Percentiles rank a stretch among this genome's conserved stretches.
phyloP scores from a whole-genome alignment of 192 early-diverging fungal genomes.

The Mortierella hygrophila region DNA sequence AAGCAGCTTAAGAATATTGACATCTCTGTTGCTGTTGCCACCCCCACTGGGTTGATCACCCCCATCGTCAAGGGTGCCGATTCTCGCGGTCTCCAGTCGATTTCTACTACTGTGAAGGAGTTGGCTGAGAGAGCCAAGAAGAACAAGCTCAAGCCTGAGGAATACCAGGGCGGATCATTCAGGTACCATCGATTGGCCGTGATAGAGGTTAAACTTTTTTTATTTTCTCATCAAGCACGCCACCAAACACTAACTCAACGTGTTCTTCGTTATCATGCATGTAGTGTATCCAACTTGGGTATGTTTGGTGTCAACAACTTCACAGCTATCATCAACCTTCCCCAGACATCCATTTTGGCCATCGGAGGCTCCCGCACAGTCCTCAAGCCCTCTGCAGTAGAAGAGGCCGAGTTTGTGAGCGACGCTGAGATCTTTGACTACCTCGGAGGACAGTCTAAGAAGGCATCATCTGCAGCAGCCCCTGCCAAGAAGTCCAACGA shows the following conservation, averaged over 20 bases:
- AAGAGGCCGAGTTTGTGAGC: conserved; percentile 39
- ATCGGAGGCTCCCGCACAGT: conserved; percentile 68
- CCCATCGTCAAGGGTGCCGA: conserved; percentile 86
- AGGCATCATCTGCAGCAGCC: conserved; percentile 47
- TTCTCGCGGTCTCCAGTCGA: conserved; percentile 75
- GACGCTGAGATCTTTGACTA: conserved; percentile 56
- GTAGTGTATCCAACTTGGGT: conserved; percentile 91
- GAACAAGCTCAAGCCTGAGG: conserved; percentile 89
- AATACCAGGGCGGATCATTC: conserved; percentile 95
- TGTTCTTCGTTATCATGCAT: neutral
- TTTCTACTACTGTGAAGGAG: conserved; percentile 80
- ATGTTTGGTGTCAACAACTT: conserved; percentile 90
- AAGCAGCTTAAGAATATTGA: conserved; percentile 86
- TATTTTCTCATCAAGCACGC: neutral
- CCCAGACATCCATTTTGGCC: conserved; percentile 85
- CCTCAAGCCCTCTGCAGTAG: conserved; percentile 44
- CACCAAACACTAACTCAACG: conserved; percentile 4
- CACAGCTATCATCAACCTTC: conserved; percentile 92
- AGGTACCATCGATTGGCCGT: conserved; percentile 51
- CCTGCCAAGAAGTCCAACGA: conserved; percentile 44
- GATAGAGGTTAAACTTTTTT: too few species aligned
- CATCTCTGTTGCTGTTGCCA: conserved; percentile 87
- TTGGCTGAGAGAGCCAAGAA: conserved; percentile 82
- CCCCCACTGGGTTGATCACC: conserved; percentile 85
- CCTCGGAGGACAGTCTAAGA: conserved; percentile 42